These are phyloP conservation scores for Albugo candida DNA, from an alignment of 352 stramenopile species.

Conservation along the genomic window DNA sequence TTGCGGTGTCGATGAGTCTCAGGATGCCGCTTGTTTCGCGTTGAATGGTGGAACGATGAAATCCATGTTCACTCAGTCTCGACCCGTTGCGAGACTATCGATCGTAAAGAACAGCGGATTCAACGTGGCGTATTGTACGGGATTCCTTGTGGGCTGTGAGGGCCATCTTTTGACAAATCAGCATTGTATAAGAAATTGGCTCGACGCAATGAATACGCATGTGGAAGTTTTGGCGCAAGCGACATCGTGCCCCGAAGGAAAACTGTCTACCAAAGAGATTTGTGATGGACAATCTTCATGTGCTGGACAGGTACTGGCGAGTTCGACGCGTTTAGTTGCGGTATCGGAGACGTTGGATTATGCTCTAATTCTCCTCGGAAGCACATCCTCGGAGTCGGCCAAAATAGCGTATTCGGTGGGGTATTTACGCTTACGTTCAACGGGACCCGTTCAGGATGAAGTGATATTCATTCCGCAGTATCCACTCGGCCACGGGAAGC, in stretches of 20 bases:
- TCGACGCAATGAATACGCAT: conserved; percentile 45
- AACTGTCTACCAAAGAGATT: neutral
- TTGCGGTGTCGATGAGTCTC: conserved; percentile 41
- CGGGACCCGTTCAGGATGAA: conserved; percentile 15
- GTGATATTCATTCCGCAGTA: conserved; percentile 24
- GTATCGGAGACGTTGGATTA: conserved; percentile 24
- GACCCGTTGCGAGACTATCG: conserved; percentile 31
- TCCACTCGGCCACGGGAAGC: conserved; percentile 18
- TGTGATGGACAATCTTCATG: conserved; percentile 23
- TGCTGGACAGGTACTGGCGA: conserved; percentile 16
- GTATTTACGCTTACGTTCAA: conserved; percentile 18
- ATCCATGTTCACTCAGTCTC: conserved; percentile 24
- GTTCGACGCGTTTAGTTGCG: conserved; percentile 17
- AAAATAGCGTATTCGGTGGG: conserved; percentile 14
- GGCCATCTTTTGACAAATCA: conserved; percentile 65
- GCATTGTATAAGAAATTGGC: conserved; percentile 38
- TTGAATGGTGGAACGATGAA: conserved; percentile 8
- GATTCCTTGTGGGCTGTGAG: conserved; percentile 49
- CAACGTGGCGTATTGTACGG: conserved; percentile 43
- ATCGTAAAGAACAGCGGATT: conserved; percentile 45
- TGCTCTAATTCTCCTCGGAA: conserved; percentile 23
- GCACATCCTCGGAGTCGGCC: conserved; percentile 4
- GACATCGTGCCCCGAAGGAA: conserved; percentile 13
- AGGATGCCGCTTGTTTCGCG: conserved; percentile 39
- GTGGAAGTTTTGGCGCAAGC: conserved; percentile 50